Conservation (phyloP, 805 yeast genomes). For the Ogataea haglerorum region DNA sequence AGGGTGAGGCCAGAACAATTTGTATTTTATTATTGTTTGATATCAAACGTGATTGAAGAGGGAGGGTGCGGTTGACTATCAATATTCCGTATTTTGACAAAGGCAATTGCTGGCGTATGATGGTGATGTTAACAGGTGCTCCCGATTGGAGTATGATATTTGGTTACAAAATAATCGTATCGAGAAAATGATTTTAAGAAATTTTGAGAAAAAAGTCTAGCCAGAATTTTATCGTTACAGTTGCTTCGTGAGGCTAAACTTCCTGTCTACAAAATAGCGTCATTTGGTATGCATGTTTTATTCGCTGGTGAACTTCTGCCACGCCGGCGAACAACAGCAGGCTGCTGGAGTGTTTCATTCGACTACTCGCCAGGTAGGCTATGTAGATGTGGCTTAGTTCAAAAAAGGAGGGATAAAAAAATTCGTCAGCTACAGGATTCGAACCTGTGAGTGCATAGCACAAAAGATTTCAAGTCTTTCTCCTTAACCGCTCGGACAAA, state of each 20-base stretch:
- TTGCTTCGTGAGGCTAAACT: neutral
- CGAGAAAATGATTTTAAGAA: neutral
- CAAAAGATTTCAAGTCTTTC: constrained; percentile 58
- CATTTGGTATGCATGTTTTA: neutral
- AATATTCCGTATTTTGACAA: too few species aligned
- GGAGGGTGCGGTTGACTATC: neutral
- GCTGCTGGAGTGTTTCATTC: too few species aligned
- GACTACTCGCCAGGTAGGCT: too few species aligned
- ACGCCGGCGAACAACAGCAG: too few species aligned
- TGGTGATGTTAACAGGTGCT: too few species aligned
- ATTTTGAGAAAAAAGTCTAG: neutral
- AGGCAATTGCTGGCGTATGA: too few species aligned
- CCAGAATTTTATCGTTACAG: neutral
- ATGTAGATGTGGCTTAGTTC: neutral
- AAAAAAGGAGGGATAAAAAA: constrained; percentile 3
- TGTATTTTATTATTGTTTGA: neutral
- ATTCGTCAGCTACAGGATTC: constrained; percentile 55
- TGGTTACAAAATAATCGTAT: too few species aligned
- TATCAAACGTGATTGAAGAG: neutral
- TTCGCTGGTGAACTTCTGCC: too few species aligned
- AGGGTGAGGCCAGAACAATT: neutral
- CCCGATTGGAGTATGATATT: too few species aligned
- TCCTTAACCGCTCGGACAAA: constrained; percentile 57
- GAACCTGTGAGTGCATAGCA: constrained; percentile 63
- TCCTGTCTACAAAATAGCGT: neutral